These are phyloP conservation scores for Brachypodium distachyon DNA, from an alignment of 202 grass and related monocot genomes.

Conservation along the genomic window DNA sequence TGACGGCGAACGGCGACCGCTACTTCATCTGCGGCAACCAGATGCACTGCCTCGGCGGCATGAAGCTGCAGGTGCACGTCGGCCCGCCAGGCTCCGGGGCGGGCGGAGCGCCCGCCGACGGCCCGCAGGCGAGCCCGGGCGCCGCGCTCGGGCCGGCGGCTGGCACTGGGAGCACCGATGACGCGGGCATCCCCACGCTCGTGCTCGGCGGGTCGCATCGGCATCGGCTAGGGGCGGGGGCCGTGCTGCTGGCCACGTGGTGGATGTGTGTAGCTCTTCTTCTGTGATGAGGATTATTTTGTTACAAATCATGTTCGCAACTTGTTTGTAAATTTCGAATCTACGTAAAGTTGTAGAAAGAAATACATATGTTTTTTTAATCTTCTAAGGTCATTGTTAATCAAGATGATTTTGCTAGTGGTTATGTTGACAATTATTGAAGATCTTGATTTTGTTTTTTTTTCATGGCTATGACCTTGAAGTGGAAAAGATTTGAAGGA, in stretches of 20 bases:
- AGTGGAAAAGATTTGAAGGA: too few relatives aligned
- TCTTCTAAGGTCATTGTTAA: too few relatives aligned
- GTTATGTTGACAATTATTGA: too few relatives aligned
- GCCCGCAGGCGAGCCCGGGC: not conserved
- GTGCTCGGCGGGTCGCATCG: conserved; percentile 27
- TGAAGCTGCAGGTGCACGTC: conserved; percentile 57
- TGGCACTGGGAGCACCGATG: not conserved
- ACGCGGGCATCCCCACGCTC: conserved; percentile 16
- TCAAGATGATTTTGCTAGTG: too few relatives aligned
- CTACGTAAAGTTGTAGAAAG: too few relatives aligned
- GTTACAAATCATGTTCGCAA: too few relatives aligned
- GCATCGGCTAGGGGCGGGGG: not conserved
- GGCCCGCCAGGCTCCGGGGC: not conserved
- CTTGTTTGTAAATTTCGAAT: too few relatives aligned
- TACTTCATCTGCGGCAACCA: conserved; percentile 59
- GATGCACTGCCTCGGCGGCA: conserved; percentile 67
- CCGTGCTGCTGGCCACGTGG: not conserved
- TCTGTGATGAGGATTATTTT: too few relatives aligned
- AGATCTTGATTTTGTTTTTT: too few relatives aligned
- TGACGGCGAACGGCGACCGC: conserved; percentile 44
- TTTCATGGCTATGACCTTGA: too few relatives aligned
- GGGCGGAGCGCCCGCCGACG: not conserved
- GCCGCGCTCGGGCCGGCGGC: not conserved
- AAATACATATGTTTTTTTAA: too few relatives aligned
- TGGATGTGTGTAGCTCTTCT: conserved; percentile 16